phyloP scores from a whole-genome alignment of 495 filamentous ascomycete species.

The Penicillium steckii region DNA sequence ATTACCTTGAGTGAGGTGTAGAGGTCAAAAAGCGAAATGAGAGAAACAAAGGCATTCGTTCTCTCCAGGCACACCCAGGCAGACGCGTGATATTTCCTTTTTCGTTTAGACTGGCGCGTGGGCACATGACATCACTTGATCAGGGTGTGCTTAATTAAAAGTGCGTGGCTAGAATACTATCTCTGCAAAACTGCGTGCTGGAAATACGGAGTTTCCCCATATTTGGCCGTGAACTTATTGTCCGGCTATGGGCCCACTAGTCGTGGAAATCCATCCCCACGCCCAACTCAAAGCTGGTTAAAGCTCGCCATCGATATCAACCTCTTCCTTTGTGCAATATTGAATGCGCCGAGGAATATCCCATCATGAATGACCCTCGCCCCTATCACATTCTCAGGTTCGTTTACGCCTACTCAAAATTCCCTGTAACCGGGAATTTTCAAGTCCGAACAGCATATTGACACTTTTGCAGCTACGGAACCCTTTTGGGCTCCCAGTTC shows the following conservation, averaged over 20 bases:
- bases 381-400: constrained; percentile 80
- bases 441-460: constrained; percentile 13
- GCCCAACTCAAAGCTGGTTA: neutral
- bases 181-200: neutral
- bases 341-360: neutral
- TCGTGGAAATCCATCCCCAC: constrained; percentile 1
- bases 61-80: constrained; percentile 26
- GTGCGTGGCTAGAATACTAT: constrained; percentile 11
- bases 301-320: neutral
- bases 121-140: constrained; percentile 47
- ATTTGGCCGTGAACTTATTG: constrained; percentile 4
- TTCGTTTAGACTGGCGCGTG: constrained; percentile 33
- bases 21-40: constrained; percentile 8
- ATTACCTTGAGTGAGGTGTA: constrained; percentile 6
- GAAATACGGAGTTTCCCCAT: neutral
- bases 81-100: constrained; percentile 50
- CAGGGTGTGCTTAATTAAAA: constrained; percentile 1
- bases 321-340: neutral
- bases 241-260: neutral
- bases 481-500: constrained; percentile 72
- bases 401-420: constrained; percentile 7
- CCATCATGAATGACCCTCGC: constrained; percentile 51
- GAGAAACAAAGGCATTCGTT: no score
- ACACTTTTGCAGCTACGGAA: constrained; percentile 63
- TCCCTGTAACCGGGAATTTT: neutral